Evolutionary conservation across 129 eudicot genomes (phyloP), one percentile per base, ranked within the genome.

Genomic region (Escallonia herrerae): DNA sequence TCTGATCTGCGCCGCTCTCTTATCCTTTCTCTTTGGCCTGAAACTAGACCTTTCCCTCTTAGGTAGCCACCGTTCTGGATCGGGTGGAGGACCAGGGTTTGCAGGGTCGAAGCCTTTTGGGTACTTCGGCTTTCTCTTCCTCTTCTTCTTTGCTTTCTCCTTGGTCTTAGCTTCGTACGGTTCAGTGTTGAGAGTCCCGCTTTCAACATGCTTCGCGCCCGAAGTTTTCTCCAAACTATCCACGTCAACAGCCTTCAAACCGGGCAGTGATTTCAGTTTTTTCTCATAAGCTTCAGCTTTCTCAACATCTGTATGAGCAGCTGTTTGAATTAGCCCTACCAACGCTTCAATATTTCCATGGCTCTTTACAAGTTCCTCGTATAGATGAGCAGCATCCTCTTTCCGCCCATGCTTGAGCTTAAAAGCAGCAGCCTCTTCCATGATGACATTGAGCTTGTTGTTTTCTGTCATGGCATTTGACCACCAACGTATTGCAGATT

Each of bases 21-120:
- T 91, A 74, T 88, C 98, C 82, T 91, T 91, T 72, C 96, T 81
- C 79, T 83, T 83, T 5, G 96, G 98, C 77, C 95, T 83, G 75
- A 68, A 91, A 76, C 87, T 85, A 14, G 98, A 91, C 63, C 98
- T 83, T 77, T 91, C 97, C 75, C 96, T 75, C 81, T 76, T 87
- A 9, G 97, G 97, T 59, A 91, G 70, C 97, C 96, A 91, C 65
- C 96, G 77, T 58, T 87, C 96, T 4, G 96, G 96, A 61, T 91
- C 97, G 2, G 97, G 96, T 56, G 85, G 90, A n/a, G 96, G 97
- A 22, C 97, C 95, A 1, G 97, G 97, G 57, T 91, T 86, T 15
- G 90, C 87, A 7, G 93, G 97, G 77, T 90, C 95, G 33, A 84
- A 90, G 6, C 95, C 93, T 75, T 90, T 90, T 7, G 97, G 97